These are phyloP conservation scores for Oleoguttula mirabilis DNA, from an alignment of 495 filamentous ascomycete species.

Conservation along the genomic window DNA sequence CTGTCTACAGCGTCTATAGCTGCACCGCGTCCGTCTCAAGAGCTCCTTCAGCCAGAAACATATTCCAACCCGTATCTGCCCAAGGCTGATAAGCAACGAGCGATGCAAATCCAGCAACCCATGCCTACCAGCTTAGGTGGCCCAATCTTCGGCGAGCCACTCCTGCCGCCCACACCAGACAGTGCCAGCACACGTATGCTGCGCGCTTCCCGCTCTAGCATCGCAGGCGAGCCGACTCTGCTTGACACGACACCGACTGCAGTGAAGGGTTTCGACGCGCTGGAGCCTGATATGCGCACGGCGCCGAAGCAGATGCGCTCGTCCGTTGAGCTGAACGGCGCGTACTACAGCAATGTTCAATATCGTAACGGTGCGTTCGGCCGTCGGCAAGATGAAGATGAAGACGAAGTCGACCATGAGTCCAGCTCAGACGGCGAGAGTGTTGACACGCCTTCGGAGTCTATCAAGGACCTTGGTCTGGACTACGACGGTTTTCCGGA, in stretches of 20 bases:
- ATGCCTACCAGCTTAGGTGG: conserved; percentile 3
- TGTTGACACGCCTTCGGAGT: conserved; percentile 2
- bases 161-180: conserved; percentile 20
- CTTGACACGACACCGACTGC: conserved; percentile 14
- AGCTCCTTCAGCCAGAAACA: not conserved
- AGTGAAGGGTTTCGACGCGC: conserved; percentile 10
- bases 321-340: conserved; percentile 12
- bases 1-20: not conserved
- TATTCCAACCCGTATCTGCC: conserved; percentile 2
- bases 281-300: conserved; percentile 6
- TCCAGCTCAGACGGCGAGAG: not conserved
- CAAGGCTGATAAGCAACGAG: not conserved
- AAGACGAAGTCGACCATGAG: conserved; percentile 2
- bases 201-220: conserved; percentile 14
- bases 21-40: not conserved
- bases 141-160: conserved; percentile 13
- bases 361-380: not conserved
- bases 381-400: not conserved
- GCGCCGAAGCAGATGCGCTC: conserved; percentile 13
- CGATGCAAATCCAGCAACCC: too few species aligned
- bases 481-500: conserved; percentile 21
- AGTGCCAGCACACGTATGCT: conserved; percentile 18
- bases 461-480: conserved; percentile 4
- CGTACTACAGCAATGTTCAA: conserved; percentile 3
- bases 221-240: conserved; percentile 11